Evolutionary conservation across 306 rosid genomes (phyloP).

Genomic region (Castanea crenata): DNA sequence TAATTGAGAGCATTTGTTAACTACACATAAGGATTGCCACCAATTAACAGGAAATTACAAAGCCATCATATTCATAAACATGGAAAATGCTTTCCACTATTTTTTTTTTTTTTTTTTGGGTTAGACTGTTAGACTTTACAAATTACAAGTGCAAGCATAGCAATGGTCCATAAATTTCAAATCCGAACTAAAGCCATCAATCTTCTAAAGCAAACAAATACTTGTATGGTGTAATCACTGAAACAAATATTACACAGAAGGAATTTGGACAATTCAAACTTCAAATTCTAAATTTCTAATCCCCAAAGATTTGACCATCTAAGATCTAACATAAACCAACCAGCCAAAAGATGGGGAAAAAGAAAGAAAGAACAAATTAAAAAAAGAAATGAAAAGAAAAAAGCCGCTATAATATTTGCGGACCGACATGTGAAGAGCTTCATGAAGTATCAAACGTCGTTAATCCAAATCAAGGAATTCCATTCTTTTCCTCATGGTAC

Average conservation of each 20-base stretch:
- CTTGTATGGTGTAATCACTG: conserved; percentile 20
- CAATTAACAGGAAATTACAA: no score
- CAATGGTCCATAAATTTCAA: neutral
- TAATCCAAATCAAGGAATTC: conserved; percentile 89
- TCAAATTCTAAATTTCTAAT: conserved; percentile 15
- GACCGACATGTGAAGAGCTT: conserved; percentile 22
- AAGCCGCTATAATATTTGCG: conserved; percentile 67
- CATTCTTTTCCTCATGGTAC: conserved; percentile 89
- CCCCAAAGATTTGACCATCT: conserved; percentile 21
- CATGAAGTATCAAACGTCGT: neutral
- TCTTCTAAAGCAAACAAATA: conserved; percentile 9
- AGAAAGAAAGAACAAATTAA: no score
- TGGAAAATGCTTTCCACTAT: no score
- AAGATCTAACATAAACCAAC: conserved; percentile 22
- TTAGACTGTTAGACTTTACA: neutral
- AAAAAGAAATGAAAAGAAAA: neutral
- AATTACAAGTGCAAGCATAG: neutral
- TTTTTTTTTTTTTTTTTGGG: no score
- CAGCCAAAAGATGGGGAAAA: conserved; percentile 3
- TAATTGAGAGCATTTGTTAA: no score
- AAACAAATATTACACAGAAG: conserved; percentile 40
- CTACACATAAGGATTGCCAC: no score
- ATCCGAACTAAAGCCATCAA: conserved; percentile 3
- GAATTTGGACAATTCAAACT: conserved; percentile 30
- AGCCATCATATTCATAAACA: no score